Base-by-base conservation (phyloP, 2,329 filamentous ascomycete genomes). In the Blastomyces gilchristii region DNA sequence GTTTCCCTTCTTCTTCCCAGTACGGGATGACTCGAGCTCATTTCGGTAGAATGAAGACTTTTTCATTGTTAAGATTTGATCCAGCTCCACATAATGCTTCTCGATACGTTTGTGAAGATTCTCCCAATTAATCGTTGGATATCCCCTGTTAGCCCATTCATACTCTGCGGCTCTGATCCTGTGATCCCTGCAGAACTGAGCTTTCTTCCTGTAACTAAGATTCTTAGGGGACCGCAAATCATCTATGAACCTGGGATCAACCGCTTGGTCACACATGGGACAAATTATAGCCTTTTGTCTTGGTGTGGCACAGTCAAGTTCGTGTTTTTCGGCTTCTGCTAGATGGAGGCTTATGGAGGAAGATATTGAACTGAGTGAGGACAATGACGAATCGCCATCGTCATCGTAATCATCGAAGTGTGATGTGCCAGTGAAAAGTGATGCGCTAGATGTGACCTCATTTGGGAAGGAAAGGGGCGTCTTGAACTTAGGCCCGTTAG, bases 41-140 rank as follows among this genome's bases (percentile, higher is more conserved):
- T 81, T 76, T 16, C 86, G 80, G 69, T 85, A 94, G 69, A 86
- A 79, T 3, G 87, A 90, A 0, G 73, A 62, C 8, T 72, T 68
- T 22, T 77, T 75, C n/a, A 82, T 45, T 9, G 64, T 47, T 63
- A 71, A 28, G 69, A 95, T 79, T 16, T 73, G 73, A 64, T 82
- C 77, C 1, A 96, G 74, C 49, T 80, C 77, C 0, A 72, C 67
- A 64, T 84, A 80, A 71, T 90, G 83, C 5, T 74, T 70, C 3
- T 76, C 71, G 39, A 92, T 82, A 7, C 90, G 84, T 3, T 71
- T 65, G 22, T 85, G 80, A 31, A 95, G 79, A 0, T 67, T 70
- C 0, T 76, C 72, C 90, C 90, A 96, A 63, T 90, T 76, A 60
- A 96, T 87, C 0, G 76, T 72, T 0, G 91, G 91, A 71, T 93